Base-by-base conservation (phyloP, 129 eudicot species). In the Erigeron canadensis region DNA sequence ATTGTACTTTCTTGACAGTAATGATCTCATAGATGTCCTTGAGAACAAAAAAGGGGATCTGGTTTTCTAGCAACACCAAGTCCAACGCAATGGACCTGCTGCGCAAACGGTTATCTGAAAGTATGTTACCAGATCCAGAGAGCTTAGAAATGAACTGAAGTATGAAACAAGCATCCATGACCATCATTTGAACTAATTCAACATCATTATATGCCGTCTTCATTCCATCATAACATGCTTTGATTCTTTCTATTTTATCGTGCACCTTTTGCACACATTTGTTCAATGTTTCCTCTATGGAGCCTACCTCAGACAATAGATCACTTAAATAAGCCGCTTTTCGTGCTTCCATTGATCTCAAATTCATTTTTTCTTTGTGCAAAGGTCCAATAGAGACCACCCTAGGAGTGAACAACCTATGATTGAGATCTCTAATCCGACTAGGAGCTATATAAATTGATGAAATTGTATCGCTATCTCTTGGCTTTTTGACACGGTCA, bases 41-140 rank as follows among this genome's bases (percentile, higher is more conserved):
- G 8, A 71, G 75, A 10, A 71, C 66, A 41, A 41, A 56, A 63
- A 71, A 71, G n/a, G 75, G 75, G 17, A 71, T 55, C 11, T 71
- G 75, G 65, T 71, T 71, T 40, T 71, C 75, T 17, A 55, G 51
- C 54, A 71, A 38, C 5, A 71, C 11, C 67, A 71, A 19, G 55
- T 71, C 75, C 4, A 4, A 7, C 13, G 13, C 13, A 2, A 45
- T 45, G 0, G 10, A 12, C 12, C 5, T 5, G 16, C 6, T 23
- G 1, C 15, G 11, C 64, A 70, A 45, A 10, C 12, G 50, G 3
- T 45, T 45, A 45, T 12, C 65, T 1, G 22, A 53, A 54, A 53
- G 34, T n/a, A 45, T 19, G 10, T 38, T 22, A 0, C 7, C 5
- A 11, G 5, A 4, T 9, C 11, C 39, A 10, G 17, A 5, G 7